Evolutionary conservation across 1,139 yeast species (phyloP), one percentile per base, ranked within the genome.

Genomic region (Geotrichum europaeum): DNA sequence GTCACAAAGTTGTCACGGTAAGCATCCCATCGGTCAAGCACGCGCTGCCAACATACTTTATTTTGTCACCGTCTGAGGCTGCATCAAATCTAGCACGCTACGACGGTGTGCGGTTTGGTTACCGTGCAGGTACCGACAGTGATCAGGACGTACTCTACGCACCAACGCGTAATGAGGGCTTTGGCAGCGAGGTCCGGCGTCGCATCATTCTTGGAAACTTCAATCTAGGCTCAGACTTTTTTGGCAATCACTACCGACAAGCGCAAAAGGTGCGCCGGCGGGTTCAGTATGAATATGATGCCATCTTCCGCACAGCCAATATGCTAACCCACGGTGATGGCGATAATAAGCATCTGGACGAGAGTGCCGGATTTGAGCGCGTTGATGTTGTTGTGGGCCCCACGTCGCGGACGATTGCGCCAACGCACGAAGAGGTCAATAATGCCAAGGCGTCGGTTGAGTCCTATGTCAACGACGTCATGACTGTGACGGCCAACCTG

Each of bases 51-150:
- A 82, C 92, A 0, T 95, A 95, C 72, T 92, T 89, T 69, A 87
- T 96, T 0, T 69, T 95, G 47, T 91, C 95, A 1, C 89, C 97
- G 0, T 89, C 97, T 0, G 99, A 95, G 70, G 98, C 97, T 0
- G 86, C 96, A 0, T 92, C 99, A 0, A 94, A 95, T 70, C 79
- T 95, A 55, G 83, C 97, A 1, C 78, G 97, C 47, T 95, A 82
- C 69, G 99, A 94, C 73, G 99, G 99, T 1, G 77, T 92, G 28
- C 78, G 97, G 58, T 95, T 87, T 69, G 98, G 98, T 0, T 74
- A 73, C 57, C 74, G 85, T 52, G 80, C 83, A 1, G 68, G 69
- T 1, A 72, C 72, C 22, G 75, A 75, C 45, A 77, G 77, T 24
- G 73, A 75, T 32, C 78, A 75, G 20, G 73, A 70, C 30, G 71